Conservation (phyloP, 257 asterid genomes). For the Ajuga chamaepitys region DNA sequence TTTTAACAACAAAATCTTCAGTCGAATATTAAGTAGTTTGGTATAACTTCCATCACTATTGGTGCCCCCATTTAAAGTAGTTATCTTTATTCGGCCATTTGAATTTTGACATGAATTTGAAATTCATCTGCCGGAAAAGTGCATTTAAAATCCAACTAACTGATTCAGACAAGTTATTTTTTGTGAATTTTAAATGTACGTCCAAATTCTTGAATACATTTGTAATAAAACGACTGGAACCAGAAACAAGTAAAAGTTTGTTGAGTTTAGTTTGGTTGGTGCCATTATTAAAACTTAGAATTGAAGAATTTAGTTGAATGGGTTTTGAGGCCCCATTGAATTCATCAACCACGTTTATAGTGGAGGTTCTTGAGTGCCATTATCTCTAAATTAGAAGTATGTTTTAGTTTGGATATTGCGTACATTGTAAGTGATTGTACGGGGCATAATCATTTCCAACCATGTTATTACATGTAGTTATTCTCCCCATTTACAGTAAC, state of each 20-base stretch:
- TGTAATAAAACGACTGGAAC: background rate
- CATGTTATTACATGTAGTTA: constrained; percentile 9
- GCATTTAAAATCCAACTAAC: too few species aligned
- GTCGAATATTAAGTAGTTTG: too few species aligned
- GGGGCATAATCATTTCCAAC: constrained; percentile 1
- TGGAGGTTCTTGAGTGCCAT: constrained; percentile 9
- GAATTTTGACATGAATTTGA: too few species aligned
- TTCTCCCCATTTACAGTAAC: background rate
- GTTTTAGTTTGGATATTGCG: background rate
- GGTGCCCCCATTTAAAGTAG: too few species aligned
- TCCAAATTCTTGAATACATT: too few species aligned
- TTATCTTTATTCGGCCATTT: too few species aligned
- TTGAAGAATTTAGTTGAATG: constrained; percentile 12
- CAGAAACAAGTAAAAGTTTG: background rate
- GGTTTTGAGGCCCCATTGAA: constrained; percentile 1
- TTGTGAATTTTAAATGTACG: too few species aligned
- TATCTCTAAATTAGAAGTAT: background rate
- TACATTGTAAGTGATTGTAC: constrained; percentile 1
- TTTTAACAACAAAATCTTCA: too few species aligned
- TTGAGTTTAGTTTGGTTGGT: constrained; percentile 3
- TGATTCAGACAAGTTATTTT: too few species aligned
- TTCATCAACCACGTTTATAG: background rate
- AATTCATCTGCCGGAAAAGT: too few species aligned
- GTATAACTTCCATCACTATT: too few species aligned
- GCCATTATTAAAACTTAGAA: constrained; percentile 14